These are phyloP conservation scores for Candida tibetensis DNA, from an alignment of 805 yeast genomes.

Conservation along the genomic window DNA sequence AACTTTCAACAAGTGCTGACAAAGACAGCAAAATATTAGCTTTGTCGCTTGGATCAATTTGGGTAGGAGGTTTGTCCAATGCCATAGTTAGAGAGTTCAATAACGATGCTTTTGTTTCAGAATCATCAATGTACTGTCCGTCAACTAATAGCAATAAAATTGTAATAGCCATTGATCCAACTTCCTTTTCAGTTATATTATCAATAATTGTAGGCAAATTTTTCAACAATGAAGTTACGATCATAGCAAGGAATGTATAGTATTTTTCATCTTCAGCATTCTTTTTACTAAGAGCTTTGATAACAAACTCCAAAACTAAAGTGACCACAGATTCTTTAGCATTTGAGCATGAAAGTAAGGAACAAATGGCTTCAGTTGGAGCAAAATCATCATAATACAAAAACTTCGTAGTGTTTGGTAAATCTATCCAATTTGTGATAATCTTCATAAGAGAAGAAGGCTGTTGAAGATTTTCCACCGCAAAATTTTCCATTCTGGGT, in stretches of 20 bases:
- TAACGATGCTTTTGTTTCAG: constrained; percentile 50
- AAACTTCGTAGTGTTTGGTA: constrained; percentile 45
- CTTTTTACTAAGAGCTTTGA: constrained; percentile 44
- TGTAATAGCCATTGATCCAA: constrained; percentile 52
- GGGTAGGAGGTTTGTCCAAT: constrained; percentile 54
- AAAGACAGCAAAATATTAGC: constrained; percentile 57
- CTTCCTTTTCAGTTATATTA: constrained; percentile 39
- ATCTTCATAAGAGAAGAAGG: constrained; percentile 74
- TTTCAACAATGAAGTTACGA: constrained; percentile 56
- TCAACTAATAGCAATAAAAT: constrained; percentile 52
- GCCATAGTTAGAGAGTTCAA: constrained; percentile 58
- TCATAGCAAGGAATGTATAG: constrained; percentile 48
- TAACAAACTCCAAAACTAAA: constrained; percentile 53
- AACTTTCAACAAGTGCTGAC: constrained; percentile 50
- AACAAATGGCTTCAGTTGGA: constrained; percentile 54
- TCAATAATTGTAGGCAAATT: constrained; percentile 51
- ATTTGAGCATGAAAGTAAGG: constrained; percentile 48
- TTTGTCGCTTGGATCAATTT: constrained; percentile 51
- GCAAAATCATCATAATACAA: constrained; percentile 54
- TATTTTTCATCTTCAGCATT: constrained; percentile 38
- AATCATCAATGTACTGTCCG: constrained; percentile 55
- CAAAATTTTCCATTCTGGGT: constrained; percentile 68
- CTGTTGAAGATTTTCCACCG: constrained; percentile 75
- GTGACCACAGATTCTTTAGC: constrained; percentile 67
- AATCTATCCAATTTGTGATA: constrained; percentile 53